Percentiles rank a stretch among this genome's conserved stretches.
These are phyloP conservation scores for Linum trigynum DNA, from an alignment of 345 rosid species.

Conservation along the genomic window DNA sequence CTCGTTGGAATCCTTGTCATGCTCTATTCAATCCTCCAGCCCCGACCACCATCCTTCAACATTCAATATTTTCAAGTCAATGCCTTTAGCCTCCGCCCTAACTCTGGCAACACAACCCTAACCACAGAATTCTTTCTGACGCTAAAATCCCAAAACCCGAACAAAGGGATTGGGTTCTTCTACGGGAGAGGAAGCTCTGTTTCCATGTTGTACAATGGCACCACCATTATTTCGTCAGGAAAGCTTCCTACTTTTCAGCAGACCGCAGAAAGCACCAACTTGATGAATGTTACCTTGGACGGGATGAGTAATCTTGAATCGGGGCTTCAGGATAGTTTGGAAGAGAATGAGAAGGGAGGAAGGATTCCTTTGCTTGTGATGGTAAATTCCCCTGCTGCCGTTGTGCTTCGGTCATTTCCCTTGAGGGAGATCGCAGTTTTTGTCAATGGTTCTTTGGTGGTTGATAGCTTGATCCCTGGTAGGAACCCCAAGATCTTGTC, in stretches of 20 bases:
- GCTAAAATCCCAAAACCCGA: conserved; percentile 38
- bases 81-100: conserved; percentile 22
- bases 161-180: conserved; percentile 19
- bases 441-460: conserved; percentile 32
- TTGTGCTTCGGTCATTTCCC: conserved; percentile 21
- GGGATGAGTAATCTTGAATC: conserved; percentile 35
- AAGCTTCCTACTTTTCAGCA: conserved; percentile 36
- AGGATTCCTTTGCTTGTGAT: conserved; percentile 33
- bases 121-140: conserved; percentile 27
- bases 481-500: conserved; percentile 29
- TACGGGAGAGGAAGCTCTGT: conserved; percentile 41
- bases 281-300: conserved; percentile 21
- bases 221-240: conserved; percentile 32
- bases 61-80: conserved; percentile 25
- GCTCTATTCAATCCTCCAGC: conserved; percentile 22
- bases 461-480: conserved; percentile 32
- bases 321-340: conserved; percentile 28
- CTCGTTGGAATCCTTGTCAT: conserved; percentile 12
- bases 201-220: conserved; percentile 18
- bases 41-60: conserved; percentile 31
- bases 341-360: conserved; percentile 22
- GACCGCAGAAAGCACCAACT: conserved; percentile 21
- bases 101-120: conserved; percentile 22
- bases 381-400: conserved; percentile 30
- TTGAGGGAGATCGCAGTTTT: conserved; percentile 24